These are phyloP conservation scores for Articulospora tetracladia DNA, from an alignment of 495 filamentous ascomycete genomes.

Conservation along the genomic window DNA sequence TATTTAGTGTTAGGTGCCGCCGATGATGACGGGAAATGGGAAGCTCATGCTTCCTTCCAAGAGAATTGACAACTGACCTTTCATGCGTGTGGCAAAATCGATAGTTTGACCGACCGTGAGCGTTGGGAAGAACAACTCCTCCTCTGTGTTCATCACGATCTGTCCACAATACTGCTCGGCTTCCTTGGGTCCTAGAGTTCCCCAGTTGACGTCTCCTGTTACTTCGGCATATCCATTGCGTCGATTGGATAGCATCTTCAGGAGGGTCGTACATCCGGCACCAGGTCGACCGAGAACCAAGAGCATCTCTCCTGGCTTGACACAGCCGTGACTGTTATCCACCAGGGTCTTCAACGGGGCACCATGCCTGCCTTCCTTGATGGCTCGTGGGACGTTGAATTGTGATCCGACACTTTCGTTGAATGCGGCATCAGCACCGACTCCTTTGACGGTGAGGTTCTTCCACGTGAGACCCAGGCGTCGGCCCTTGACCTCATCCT, in stretches of 20 bases:
- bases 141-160: constrained; percentile 82
- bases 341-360: constrained; percentile 35
- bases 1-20: background rate
- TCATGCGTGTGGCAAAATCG: constrained; percentile 77
- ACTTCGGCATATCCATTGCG: constrained; percentile 73
- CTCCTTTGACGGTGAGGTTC: constrained; percentile 59
- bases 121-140: constrained; percentile 76
- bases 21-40: background rate
- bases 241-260: constrained; percentile 82
- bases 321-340: constrained; percentile 52
- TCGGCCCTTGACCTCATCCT: constrained; percentile 43
- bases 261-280: constrained; percentile 81
- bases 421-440: constrained; percentile 47
- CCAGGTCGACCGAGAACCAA: constrained; percentile 85
- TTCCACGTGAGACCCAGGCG: constrained; percentile 58
- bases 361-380: constrained; percentile 13
- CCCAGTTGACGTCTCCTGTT: constrained; percentile 76
- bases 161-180: constrained; percentile 72
- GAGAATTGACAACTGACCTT: constrained; percentile 27
- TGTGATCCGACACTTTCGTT: constrained; percentile 50
- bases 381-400: constrained; percentile 43
- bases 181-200: constrained; percentile 56
- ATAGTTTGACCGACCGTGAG: constrained; percentile 83
- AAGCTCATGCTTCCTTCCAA: too few species aligned
- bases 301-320: constrained; percentile 83